These are phyloP conservation scores for Aureococcus anophagefferens DNA, from an alignment of 108 stramenopile species.

Conservation along the genomic window DNA sequence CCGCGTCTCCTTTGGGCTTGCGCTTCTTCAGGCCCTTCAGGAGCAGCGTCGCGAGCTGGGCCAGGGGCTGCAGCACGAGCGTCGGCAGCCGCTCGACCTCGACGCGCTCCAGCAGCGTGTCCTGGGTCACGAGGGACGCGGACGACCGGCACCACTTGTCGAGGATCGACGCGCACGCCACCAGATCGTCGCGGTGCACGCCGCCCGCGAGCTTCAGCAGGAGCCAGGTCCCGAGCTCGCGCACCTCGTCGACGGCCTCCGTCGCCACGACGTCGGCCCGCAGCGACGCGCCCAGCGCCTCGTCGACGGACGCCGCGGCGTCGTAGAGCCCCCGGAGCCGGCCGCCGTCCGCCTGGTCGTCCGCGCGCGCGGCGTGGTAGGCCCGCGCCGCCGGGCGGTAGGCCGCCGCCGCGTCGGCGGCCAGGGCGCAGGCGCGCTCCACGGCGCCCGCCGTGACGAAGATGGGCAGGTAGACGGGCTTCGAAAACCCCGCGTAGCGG, in stretches of 20 bases:
- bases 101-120: constrained; percentile 6
- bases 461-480: constrained; percentile 90
- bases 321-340: too few relatives aligned
- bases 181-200: constrained; percentile 66
- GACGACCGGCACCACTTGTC: constrained; percentile 6
- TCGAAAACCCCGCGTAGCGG: constrained; percentile 80
- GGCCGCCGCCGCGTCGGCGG: background rate
- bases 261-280: constrained; percentile 69
- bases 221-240: constrained; percentile 80
- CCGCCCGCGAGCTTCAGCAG: constrained; percentile 65
- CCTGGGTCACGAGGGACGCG: background rate
- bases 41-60: constrained; percentile 12
- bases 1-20: too few relatives aligned
- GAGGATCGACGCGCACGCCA: constrained; percentile 51
- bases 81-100: constrained; percentile 5
- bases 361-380: too few relatives aligned
- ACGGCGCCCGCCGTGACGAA: constrained; percentile 92
- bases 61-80: constrained; percentile 10
- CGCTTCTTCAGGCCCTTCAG: background rate
- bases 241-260: constrained; percentile 86
- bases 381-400: background rate
- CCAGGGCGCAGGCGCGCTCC: constrained; percentile 58
- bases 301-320: constrained; percentile 29
- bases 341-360: too few relatives aligned
- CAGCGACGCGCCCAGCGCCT: constrained; percentile 36